A percentile compares a stretch with the other conserved stretches of the same genome.
Evolutionary conservation across 1,284 basidiomycete species (phyloP).

Genomic region (Tylopilus orsonianus): DNA sequence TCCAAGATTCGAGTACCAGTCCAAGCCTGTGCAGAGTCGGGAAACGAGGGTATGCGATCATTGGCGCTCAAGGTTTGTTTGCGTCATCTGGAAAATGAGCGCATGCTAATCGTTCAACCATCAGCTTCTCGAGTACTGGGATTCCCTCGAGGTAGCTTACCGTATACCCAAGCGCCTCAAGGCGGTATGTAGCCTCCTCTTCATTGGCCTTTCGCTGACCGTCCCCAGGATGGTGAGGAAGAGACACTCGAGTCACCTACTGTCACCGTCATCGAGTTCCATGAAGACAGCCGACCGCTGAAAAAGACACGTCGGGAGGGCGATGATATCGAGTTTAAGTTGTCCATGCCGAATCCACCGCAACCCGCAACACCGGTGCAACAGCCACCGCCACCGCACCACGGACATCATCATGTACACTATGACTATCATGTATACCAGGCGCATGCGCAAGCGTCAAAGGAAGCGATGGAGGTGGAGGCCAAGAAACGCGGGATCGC

Average conservation of each 20-base stretch:
- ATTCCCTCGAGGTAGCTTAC: conserved; percentile 71
- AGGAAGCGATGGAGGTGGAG: background rate
- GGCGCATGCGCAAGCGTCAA: background rate
- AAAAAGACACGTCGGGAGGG: conserved; percentile 34
- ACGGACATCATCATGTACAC: too few relatives aligned
- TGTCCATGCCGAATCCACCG: background rate
- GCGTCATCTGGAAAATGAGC: background rate
- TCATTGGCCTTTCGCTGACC: too few relatives aligned
- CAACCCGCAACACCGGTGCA: background rate
- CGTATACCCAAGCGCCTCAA: conserved; percentile 79
- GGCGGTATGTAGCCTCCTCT: conserved; percentile 35
- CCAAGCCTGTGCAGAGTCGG: conserved; percentile 51
- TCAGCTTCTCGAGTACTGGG: conserved; percentile 77
- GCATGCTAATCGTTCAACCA: conserved; percentile 1
- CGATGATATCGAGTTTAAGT: conserved; percentile 24
- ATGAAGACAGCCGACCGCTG: conserved; percentile 32
- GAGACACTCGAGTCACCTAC: conserved; percentile 16
- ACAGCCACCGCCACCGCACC: too few relatives aligned
- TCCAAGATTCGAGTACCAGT: conserved; percentile 77
- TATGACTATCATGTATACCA: too few relatives aligned
- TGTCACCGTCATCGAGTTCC: conserved; percentile 18
- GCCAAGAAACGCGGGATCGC: conserved; percentile 34
- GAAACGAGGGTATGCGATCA: conserved; percentile 54
- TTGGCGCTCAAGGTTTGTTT: conserved; percentile 58
- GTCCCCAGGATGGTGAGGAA: conserved; percentile 36